Evolutionary conservation across 768 basidiomycete species (phyloP).

Genomic region (Naganishia vishniacii): DNA sequence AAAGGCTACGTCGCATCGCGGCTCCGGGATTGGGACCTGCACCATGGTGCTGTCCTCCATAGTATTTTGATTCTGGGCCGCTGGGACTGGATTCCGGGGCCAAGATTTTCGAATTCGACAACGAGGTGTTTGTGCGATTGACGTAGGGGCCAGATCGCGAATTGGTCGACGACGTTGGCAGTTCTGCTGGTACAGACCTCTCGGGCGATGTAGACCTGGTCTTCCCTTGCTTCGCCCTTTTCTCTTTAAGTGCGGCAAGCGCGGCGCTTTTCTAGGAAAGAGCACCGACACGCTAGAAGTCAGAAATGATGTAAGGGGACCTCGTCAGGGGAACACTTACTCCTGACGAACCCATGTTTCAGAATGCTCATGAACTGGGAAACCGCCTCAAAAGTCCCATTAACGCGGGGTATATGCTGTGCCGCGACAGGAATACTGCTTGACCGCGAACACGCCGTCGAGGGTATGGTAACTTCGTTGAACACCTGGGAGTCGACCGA

Average conservation of each 20-base stretch:
- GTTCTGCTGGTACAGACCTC: neutral
- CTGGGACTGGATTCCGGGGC: conserved; percentile 22
- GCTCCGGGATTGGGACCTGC: neutral
- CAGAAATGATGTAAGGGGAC: neutral
- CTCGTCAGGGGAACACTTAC: no score
- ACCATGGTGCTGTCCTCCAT: neutral
- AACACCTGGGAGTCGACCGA: no score
- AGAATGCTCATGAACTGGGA: neutral
- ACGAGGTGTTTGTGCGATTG: neutral
- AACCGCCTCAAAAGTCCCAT: no score
- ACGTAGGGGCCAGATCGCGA: neutral
- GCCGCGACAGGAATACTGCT: no score
- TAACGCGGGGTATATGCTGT: no score
- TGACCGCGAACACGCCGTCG: no score
- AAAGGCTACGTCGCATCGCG: conserved; percentile 9
- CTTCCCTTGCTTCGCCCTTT: neutral
- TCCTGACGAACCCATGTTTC: neutral
- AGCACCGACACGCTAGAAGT: no score
- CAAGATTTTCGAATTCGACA: conserved; percentile 2
- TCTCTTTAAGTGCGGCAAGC: conserved; percentile 1
- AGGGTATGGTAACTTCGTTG: no score
- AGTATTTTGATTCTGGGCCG: conserved; percentile 21
- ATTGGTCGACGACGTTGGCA: neutral
- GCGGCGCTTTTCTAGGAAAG: conserved; percentile 11
- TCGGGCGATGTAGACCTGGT: neutral